Base-by-base conservation (phyloP, 2,329 filamentous ascomycete genomes). In the Penicillium sp. region DNA sequence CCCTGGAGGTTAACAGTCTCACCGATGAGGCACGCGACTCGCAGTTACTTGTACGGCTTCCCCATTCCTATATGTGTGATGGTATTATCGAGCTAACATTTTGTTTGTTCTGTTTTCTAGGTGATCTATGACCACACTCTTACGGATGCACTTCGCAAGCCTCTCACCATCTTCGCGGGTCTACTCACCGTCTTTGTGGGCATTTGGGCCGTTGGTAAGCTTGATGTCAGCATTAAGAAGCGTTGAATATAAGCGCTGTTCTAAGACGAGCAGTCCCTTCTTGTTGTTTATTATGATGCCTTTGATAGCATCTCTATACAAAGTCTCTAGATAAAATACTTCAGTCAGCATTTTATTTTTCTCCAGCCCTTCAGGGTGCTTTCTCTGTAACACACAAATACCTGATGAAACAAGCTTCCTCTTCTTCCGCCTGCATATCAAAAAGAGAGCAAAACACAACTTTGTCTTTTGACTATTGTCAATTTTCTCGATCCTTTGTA, bases 21-120 rank as follows among this genome's bases (percentile, higher is more conserved):
- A 88, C 94, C 1, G 93, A 98, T 60, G 93, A 97, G 58, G 82
- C 90, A 63, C 81, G 90, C 46, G 89, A 90, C 62, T 83, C 87
- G 29, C 84, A 93, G 55, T 70, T 97, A 24, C 75, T 95, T 59
- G 86, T 78, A 66, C 45, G 51, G 51, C 35, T 36, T 33, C n/a
- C 29, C 40, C 4, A 12, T 9, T 18, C 11, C 24, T 25, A 7
- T 27, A 6, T 6, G 12, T 9, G 5, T 9, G 27, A 4, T 12
- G 1, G 8, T 27, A 25, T 41, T 18, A 9, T 35, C 3, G 18
- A 48, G 42, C 51, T 51, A 33, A 53, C 13, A 25, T 45, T 4
- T 32, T 32, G 1, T 18, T 18, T 18, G 18, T 18, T 18, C 34
- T 2, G 13, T 28, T 26, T 3, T 24, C 3, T 46, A 77, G 72